Percentiles rank a stretch among this genome's conserved stretches.
phyloP scores from a whole-genome alignment of 1,284 basidiomycete species.

The Melampsora allii-populina region DNA sequence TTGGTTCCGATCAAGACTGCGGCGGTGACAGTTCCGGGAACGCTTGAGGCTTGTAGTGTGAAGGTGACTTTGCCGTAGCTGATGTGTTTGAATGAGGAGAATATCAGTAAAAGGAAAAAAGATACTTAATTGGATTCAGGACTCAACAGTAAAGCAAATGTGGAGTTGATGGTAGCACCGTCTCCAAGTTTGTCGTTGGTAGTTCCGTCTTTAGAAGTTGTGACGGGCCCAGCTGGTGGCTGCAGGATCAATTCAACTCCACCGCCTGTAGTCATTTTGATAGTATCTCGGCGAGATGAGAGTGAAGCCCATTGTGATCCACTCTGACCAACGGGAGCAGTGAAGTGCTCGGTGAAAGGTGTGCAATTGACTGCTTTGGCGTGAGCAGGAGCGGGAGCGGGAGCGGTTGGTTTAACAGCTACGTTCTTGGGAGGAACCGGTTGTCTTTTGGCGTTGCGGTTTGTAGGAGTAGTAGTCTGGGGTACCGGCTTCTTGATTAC shows the following conservation, averaged over 20 bases:
- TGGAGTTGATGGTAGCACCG: conserved; percentile 25
- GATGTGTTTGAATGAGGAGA: neutral
- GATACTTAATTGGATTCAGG: neutral
- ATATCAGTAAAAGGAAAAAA: neutral
- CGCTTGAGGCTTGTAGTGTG: conserved; percentile 17
- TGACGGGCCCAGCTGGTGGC: conserved; percentile 18
- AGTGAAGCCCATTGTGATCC: conserved; percentile 16
- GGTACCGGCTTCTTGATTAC: too few relatives aligned
- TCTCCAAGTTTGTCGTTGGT: conserved; percentile 24
- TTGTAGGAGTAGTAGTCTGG: too few relatives aligned
- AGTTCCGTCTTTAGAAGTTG: conserved; percentile 5
- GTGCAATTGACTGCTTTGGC: neutral
- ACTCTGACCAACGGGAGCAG: neutral
- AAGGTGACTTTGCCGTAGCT: conserved; percentile 38
- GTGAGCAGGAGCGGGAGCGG: too few relatives aligned
- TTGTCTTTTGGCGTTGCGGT: too few relatives aligned
- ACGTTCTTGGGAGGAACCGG: too few relatives aligned
- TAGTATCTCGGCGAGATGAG: conserved; percentile 9
- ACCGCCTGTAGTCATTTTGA: conserved; percentile 14
- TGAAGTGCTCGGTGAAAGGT: neutral
- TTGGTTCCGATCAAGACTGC: conserved; percentile 27
- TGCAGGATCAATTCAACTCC: conserved; percentile 28
- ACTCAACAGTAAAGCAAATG: conserved; percentile 21
- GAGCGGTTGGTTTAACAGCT: too few relatives aligned
- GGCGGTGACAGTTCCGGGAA: conserved; percentile 29